Conservation (phyloP, 495 filamentous ascomycete species). For the Aspergillus sclerotiicarbonarius region DNA sequence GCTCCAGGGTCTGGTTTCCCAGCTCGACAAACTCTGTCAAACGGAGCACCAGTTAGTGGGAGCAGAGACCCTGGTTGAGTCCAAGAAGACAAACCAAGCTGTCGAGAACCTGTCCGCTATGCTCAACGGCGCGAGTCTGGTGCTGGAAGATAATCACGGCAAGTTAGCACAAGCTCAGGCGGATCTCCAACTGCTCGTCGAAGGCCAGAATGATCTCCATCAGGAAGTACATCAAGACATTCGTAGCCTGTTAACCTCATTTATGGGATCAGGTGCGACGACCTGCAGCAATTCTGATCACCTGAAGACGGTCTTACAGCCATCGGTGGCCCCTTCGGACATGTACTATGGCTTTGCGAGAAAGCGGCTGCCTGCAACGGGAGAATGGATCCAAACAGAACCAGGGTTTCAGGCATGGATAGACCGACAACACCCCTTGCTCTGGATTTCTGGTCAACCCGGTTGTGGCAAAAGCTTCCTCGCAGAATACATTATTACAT, state of each 20-base stretch:
- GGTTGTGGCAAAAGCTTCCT: conserved; percentile 33
- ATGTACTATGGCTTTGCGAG: neutral
- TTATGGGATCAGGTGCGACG: neutral
- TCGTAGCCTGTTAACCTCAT: neutral
- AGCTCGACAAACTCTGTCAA: conserved; percentile 1
- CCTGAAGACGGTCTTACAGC: neutral
- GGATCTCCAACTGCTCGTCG: neutral
- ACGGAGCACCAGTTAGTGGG: neutral
- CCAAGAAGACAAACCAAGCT: neutral
- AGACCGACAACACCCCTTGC: neutral
- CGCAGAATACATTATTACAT: conserved; percentile 22
- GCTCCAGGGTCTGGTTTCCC: neutral
- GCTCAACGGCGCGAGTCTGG: neutral
- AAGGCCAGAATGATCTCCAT: neutral
- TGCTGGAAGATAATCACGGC: neutral
- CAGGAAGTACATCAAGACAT: neutral
- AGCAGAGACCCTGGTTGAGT: neutral
- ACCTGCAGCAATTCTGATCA: neutral
- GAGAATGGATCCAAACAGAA: conserved; percentile 1
- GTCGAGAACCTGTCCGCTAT: neutral
- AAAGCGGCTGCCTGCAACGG: neutral
- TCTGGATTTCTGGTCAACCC: conserved; percentile 10
- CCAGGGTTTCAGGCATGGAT: neutral
- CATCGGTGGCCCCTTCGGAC: conserved; percentile 1
- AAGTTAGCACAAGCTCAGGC: neutral